Evolutionary conservation across 2,329 filamentous ascomycete genomes (phyloP).

Genomic region (Hysterium pulicare): DNA sequence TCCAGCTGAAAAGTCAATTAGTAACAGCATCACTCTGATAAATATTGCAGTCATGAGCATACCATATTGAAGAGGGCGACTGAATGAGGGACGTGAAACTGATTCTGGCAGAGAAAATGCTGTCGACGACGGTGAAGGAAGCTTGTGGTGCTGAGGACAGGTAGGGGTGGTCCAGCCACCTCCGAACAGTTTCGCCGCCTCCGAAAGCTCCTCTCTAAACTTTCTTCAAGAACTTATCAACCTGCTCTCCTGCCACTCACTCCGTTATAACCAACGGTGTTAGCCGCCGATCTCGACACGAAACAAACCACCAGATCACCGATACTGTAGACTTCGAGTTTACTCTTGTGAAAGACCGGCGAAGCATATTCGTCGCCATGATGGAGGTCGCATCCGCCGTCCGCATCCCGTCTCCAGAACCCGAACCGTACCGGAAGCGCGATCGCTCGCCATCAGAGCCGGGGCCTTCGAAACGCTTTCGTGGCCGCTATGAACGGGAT

Average conservation of each 20-base stretch:
- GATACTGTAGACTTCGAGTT: no score
- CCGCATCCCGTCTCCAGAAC: slow-evolving; percentile 56
- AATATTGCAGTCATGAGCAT: background rate
- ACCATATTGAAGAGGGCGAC: slow-evolving; percentile 27
- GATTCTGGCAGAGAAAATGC: slow-evolving; percentile 8
- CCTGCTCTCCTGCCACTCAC: background rate
- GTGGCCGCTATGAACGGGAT: slow-evolving; percentile 37
- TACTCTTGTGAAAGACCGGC: no score
- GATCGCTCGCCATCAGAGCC: slow-evolving; percentile 51
- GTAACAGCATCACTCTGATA: background rate
- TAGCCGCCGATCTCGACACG: no score
- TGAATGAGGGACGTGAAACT: background rate
- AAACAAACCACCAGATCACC: no score
- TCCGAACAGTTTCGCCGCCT: slow-evolving; percentile 7
- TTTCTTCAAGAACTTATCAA: background rate
- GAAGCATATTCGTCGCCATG: no score
- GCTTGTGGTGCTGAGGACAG: slow-evolving; percentile 12
- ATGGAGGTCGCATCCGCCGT: slow-evolving; percentile 48
- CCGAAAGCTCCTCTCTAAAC: slow-evolving; percentile 22
- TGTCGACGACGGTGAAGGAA: slow-evolving; percentile 11
- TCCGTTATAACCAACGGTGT: background rate
- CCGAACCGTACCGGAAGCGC: slow-evolving; percentile 46
- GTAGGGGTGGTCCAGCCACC: slow-evolving; percentile 2
- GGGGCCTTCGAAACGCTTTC: slow-evolving; percentile 39
- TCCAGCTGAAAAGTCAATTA: slow-evolving; percentile 66